Evolutionary conservation across 176 grass and related monocot species (phyloP).

Genomic region (Areca catechu): DNA sequence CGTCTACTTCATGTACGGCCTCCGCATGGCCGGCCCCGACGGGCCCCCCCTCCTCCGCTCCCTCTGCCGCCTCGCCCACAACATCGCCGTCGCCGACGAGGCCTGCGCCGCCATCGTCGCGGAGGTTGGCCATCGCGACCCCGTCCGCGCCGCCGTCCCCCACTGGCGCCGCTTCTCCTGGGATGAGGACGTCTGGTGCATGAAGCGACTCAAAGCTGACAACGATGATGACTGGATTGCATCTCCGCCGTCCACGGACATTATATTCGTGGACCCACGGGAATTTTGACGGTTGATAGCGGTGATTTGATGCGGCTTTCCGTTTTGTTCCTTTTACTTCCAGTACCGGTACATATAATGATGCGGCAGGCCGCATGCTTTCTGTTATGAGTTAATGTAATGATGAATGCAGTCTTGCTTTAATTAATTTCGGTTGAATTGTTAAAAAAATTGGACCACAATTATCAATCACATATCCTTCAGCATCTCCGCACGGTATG

Average conservation of each 20-base stretch:
- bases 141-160: slow-evolving; percentile 33
- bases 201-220: slow-evolving; percentile 32
- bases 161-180: slow-evolving; percentile 57
- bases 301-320: slow-evolving; percentile 31
- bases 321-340: neutral
- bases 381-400: no score
- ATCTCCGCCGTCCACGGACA: slow-evolving; percentile 13
- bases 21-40: slow-evolving; percentile 40
- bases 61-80: slow-evolving; percentile 49
- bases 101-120: slow-evolving; percentile 21
- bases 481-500: no score
- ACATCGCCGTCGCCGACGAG: slow-evolving; percentile 41
- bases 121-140: slow-evolving; percentile 37
- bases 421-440: no score
- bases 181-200: slow-evolving; percentile 78
- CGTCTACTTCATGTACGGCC: slow-evolving; percentile 52
- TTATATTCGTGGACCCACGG: slow-evolving; percentile 57
- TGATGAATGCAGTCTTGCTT: no score
- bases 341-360: no score
- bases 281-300: slow-evolving; percentile 43
- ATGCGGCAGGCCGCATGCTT: no score
- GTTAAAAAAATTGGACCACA: no score
- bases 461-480: no score
- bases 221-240: slow-evolving; percentile 28
- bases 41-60: slow-evolving; percentile 42